Evolutionary conservation across 768 basidiomycete species (phyloP), one percentile per base, ranked within the genome.

Genomic region (Pleurotus sapidus): DNA sequence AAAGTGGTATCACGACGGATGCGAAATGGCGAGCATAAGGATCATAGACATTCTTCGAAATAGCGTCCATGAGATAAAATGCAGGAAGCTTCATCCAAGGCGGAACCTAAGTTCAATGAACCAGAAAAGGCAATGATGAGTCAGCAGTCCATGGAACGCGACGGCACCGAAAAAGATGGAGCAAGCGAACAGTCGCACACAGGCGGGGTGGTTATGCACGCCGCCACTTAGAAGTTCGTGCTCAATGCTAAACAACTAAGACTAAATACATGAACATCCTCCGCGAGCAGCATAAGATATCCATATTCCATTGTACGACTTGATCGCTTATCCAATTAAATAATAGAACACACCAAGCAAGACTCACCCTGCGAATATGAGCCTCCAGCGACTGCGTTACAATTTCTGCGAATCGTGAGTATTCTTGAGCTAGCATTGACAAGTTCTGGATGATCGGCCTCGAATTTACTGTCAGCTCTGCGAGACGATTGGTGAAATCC

Each of bases 11-110:
- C 60, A 95, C 89, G 68, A 94, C 83, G 8, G 85, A 80, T 9
- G 89, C 81, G 65, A 99, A 95, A 60, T 87, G 83, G 59, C 86
- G 84, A 27, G 92, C 91, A 73, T 98, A 98, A 18, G 95, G 95
- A 24, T 92, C 86, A 62, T 87, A 95, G 34, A 95, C 87, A 75
- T 98, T 98, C 72, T 99, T 99, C 56, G 92, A 92, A 58, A 99
- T 94, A 12, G 95, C 95, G 68, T 98, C 97, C 67, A 99, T 80
- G 5, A 98, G 83, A 68, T 98, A 99, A 65, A 98, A 94, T 0
- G 90, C 82, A 1, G 97, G 96, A 6, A 99, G 78, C 74, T 97
- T 95, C 80, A 91, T 88, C 78, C 85, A 88, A 18, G 89, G 84
- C 17, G 87, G 87, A 11, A 94, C 93, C 96, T 98, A 74, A 67